phyloP scores from a whole-genome alignment of 1,284 basidiomycete genomes.

The Apiotrichum montevideense region DNA sequence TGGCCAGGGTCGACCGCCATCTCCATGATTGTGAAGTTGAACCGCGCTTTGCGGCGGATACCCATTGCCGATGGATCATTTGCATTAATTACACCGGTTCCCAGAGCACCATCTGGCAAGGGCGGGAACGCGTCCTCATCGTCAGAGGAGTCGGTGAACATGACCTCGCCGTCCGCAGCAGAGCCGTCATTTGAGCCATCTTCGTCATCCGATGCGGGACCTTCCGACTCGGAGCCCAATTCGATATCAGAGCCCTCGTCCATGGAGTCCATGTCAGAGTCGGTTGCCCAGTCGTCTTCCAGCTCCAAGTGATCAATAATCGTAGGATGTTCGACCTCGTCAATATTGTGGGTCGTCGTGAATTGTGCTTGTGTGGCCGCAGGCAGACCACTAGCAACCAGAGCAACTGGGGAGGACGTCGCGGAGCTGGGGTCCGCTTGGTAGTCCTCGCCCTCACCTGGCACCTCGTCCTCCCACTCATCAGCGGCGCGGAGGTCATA shows the following conservation, averaged over 20 bases:
- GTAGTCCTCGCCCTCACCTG: constrained; percentile 13
- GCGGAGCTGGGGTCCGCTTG: neutral
- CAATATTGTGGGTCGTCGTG: neutral
- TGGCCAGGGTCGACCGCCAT: constrained; percentile 46
- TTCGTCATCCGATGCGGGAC: neutral
- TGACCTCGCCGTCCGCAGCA: constrained; percentile 7
- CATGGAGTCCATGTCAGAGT: neutral
- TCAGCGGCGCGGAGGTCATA: constrained; percentile 25
- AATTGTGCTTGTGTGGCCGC: neutral
- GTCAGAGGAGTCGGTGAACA: no score
- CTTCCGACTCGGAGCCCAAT: neutral
- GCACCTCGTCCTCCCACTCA: constrained; percentile 21
- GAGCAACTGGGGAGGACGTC: no score
- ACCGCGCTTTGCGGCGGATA: constrained; percentile 23
- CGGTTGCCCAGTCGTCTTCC: neutral
- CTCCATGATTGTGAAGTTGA: constrained; percentile 38
- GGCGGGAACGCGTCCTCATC: no score
- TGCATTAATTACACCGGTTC: constrained; percentile 16
- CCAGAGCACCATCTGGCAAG: neutral
- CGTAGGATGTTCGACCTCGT: no score
- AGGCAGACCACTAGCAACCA: neutral
- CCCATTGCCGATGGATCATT: constrained; percentile 41
- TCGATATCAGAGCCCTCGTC: constrained; percentile 17
- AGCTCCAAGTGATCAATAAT: neutral
- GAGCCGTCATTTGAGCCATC: neutral